Conservation (phyloP, 2,329 filamentous ascomycete genomes). For the Eutypa lata region DNA sequence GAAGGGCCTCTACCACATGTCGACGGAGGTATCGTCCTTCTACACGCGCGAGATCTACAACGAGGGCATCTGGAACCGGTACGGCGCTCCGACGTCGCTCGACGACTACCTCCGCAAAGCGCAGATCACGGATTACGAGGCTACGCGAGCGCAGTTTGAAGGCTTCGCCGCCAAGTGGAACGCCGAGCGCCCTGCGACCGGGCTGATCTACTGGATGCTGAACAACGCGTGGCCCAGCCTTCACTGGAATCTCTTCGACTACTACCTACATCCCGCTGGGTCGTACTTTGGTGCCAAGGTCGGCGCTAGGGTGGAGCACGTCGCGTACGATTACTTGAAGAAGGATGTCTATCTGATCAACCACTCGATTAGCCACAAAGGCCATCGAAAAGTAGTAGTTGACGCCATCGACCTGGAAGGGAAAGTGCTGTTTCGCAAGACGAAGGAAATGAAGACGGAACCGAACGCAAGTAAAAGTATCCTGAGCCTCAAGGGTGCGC, state of each 20-base stretch:
- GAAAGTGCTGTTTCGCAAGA: constrained; percentile 33
- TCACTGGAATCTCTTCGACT: constrained; percentile 65
- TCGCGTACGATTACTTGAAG: constrained; percentile 50
- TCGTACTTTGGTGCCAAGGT: constrained; percentile 59
- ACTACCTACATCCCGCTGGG: constrained; percentile 56
- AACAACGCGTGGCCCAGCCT: constrained; percentile 63
- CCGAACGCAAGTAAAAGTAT: constrained; percentile 44
- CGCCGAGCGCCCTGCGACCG: constrained; percentile 51
- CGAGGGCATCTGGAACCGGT: constrained; percentile 47
- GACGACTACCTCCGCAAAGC: constrained; percentile 58
- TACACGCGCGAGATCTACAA: constrained; percentile 57
- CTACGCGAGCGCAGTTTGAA: constrained; percentile 58
- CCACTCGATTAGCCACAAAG: constrained; percentile 38
- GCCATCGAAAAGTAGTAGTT: constrained; percentile 40
- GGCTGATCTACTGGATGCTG: constrained; percentile 66
- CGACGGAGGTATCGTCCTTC: constrained; percentile 51
- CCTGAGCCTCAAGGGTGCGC: constrained; percentile 25
- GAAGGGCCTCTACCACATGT: constrained; percentile 59
- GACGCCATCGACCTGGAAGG: constrained; percentile 51
- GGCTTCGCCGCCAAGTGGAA: constrained; percentile 51
- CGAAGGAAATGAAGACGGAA: constrained; percentile 30
- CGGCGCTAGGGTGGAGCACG: constrained; percentile 47
- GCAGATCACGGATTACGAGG: constrained; percentile 64
- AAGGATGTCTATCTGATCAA: constrained; percentile 52
- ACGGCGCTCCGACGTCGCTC: constrained; percentile 48